Evolutionary conservation across 1,284 basidiomycete genomes (phyloP), one percentile per base, ranked within the genome.

Genomic region (Macrocystidia cucumis): DNA sequence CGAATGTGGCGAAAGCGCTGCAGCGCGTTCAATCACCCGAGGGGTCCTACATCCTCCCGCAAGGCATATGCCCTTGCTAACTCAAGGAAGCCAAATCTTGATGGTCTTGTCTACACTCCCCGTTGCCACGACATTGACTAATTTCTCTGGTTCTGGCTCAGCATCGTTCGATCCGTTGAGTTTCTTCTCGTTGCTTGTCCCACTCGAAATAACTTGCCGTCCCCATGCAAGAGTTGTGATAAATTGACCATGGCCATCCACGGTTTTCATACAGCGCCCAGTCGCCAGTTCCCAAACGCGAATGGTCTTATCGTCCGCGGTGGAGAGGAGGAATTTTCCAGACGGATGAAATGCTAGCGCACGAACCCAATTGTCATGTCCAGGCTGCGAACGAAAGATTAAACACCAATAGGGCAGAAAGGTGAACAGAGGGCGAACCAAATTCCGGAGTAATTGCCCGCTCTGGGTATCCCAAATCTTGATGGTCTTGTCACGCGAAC

Each of bases 251-350:
- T 93, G 91, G 1, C 88, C 89, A 43, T 92, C 87, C 29, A 93
- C 70, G 25, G 78, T 86, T 60, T 87, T 89, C 45, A 78, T 66
- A 51, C 87, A 87, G 41, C 90, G 73, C 1, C 88, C 84, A 2
- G 81, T 85, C 23, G 72, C 67, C 24, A 95, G 63, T 45, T 95
- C 91, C 91, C 91, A 95, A 9, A 91, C 70, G 6, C 87, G 77
- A 49, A 93, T 77, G 6, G 88, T 90, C 60, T 91, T 89, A 67
- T 95, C 91, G 56, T 95, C 91, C 4, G 86, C 86, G 1, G 84
- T 88, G 2, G 88, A 91, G 9, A 95, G 67, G 3, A 95, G 74
- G 52, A 77, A 81, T 56, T 91, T 91, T 25, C 91, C 91, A 5
- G 75, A 76, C 0, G 88, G 88, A 55, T 91, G 88, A 63, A 91